phyloP scores from a whole-genome alignment of 2,329 filamentous ascomycete species.

The Trichoderma arundinaceum region DNA sequence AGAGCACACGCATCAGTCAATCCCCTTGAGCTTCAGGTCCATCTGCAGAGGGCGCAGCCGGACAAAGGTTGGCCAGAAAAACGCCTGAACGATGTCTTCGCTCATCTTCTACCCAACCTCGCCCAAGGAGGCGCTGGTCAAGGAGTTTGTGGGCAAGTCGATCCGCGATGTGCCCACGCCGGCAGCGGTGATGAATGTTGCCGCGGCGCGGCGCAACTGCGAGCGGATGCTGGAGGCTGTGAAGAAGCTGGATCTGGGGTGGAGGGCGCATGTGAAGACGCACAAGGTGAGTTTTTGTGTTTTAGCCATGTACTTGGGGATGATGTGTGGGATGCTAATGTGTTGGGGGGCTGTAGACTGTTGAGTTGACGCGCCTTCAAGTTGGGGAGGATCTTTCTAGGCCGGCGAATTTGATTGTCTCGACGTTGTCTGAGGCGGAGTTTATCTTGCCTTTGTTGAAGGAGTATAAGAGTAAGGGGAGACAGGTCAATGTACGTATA shows the following conservation, averaged over 20 bases:
- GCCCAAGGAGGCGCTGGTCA: slow-evolving; percentile 36
- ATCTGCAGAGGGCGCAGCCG: not conserved
- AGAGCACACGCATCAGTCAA: too few relatives aligned
- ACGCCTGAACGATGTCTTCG: slow-evolving; percentile 33
- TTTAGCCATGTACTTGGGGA: too few relatives aligned
- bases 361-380: slow-evolving; percentile 70
- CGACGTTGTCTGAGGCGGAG: slow-evolving; percentile 77
- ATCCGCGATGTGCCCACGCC: slow-evolving; percentile 68
- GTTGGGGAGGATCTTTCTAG: slow-evolving; percentile 60
- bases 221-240: slow-evolving; percentile 71
- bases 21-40: not conserved
- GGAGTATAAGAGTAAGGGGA: slow-evolving; percentile 60
- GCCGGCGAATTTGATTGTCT: slow-evolving; percentile 69
- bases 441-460: slow-evolving; percentile 65
- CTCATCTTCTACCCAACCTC: slow-evolving; percentile 37
- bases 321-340: slow-evolving; percentile 22
- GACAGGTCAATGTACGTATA: slow-evolving; percentile 62
- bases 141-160: slow-evolving; percentile 58
- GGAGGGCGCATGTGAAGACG: slow-evolving; percentile 81
- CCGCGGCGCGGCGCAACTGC: slow-evolving; percentile 71
- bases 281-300: slow-evolving; percentile 66
- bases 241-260: slow-evolving; percentile 64
- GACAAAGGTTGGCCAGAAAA: not conserved
- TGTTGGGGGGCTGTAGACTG: slow-evolving; percentile 55
- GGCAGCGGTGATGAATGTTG: slow-evolving; percentile 70